phyloP scores from a whole-genome alignment of 495 filamentous ascomycete species.

The Penicillium silybi region DNA sequence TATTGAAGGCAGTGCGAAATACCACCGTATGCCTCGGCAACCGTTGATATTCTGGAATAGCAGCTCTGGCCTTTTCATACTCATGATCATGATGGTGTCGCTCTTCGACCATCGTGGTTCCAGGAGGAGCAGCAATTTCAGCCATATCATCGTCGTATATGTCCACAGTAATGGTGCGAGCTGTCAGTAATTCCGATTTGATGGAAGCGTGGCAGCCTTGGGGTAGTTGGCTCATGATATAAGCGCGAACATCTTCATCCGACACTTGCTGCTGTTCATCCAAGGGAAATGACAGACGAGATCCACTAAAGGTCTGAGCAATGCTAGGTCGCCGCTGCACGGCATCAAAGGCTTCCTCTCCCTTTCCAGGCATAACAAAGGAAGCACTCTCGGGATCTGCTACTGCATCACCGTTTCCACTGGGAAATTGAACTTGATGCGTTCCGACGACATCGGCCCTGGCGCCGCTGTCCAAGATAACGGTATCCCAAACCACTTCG shows the following conservation, averaged over 20 bases:
- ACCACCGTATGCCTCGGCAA: constrained; percentile 42
- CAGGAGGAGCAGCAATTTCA: constrained; percentile 59
- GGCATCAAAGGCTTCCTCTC: constrained; percentile 43
- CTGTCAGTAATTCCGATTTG: constrained; percentile 58
- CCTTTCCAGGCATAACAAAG: constrained; percentile 36
- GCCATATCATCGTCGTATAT: constrained; percentile 57
- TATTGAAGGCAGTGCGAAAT: constrained; percentile 44
- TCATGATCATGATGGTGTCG: constrained; percentile 38
- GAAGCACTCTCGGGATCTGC: constrained; percentile 26
- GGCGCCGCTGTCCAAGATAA: constrained; percentile 61
- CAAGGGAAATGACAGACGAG: constrained; percentile 28
- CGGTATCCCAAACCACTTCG: constrained; percentile 76
- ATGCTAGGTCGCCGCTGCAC: constrained; percentile 39
- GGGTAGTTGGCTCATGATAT: constrained; percentile 46
- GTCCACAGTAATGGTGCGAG: constrained; percentile 69
- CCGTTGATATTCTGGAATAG: constrained; percentile 10
- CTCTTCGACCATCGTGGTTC: constrained; percentile 63
- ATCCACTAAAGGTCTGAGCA: constrained; percentile 14
- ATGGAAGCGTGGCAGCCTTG: constrained; percentile 55
- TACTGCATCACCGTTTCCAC: constrained; percentile 12
- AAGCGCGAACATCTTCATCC: constrained; percentile 42
- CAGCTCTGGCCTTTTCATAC: constrained; percentile 21
- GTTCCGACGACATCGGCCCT: constrained; percentile 56
- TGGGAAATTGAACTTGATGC: constrained; percentile 27
- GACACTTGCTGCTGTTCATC: constrained; percentile 34